Base-by-base conservation (phyloP, 2,329 filamentous ascomycete genomes). In the Keithomyces neogunnii region DNA sequence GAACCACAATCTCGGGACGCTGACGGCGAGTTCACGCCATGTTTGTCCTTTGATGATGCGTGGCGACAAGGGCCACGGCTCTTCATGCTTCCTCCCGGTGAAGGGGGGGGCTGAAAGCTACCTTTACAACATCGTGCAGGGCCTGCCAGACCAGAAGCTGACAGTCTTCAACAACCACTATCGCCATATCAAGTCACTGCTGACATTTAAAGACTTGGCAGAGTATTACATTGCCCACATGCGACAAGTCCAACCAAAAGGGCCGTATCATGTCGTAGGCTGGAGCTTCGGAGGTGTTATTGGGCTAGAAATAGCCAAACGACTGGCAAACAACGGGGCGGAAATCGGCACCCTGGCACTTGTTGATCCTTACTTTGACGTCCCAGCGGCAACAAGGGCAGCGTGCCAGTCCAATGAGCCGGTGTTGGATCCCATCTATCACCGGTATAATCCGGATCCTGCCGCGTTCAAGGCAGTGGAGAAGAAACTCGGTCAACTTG, bases 81-180 rank as follows among this genome's bases (percentile, higher is more conserved):
- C 8, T 49, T 49, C 47, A 36, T 49, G 3, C 47, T 49, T 26
- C 47, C 39, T 3, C 47, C 47, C 3, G 47, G 39, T 7, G 47
- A 49, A 43, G 47, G 47, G 36, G 36, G 47, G 47, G 3, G 39
- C 39, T 32, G 47, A 49, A 36, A 49, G 47, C 30, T 49, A 49
- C 47, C 29, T 49, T 13, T 29, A 43, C 47, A 49, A 49, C 38
- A 10, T 49, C 3, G 47, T 49, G 26, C 36, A 44, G 35, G 47
- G 38, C 26, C 32, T 39, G n/a, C 46, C 35, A 29, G 29, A 40
- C 19, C 46, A 28, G 32, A 40, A 31, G 36, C 35, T 48, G 46
- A 36, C 39, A 26, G 46, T 48, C 3, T 48, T 48, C 11, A 48
- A 48, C 46, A 48, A 48, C 8, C n/a, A 40, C 28, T 48, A 40